phyloP scores from a whole-genome alignment of 1,284 basidiomycete genomes.

The Thecaphora thlaspeos region DNA sequence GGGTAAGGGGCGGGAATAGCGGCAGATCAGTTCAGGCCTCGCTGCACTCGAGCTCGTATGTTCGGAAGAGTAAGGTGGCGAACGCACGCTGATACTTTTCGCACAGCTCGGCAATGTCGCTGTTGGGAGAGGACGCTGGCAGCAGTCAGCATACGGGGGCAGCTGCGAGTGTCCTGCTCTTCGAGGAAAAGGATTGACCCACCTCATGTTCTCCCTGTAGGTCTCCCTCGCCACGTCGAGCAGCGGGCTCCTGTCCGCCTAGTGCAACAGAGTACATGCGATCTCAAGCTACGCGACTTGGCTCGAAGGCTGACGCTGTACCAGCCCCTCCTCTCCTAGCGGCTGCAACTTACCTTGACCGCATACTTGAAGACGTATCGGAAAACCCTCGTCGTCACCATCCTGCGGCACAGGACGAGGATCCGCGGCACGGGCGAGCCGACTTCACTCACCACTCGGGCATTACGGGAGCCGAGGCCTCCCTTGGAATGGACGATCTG shows the following conservation, averaged over 20 bases:
- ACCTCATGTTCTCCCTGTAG: conserved; percentile 74
- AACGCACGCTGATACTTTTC: conserved; percentile 9
- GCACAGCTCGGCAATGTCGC: conserved; percentile 72
- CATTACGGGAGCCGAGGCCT: conserved; percentile 12
- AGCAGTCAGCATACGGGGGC: not conserved
- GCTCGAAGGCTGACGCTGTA: conserved; percentile 71
- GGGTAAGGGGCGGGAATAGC: too few species aligned
- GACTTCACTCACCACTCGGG: conserved; percentile 25
- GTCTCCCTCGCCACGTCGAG: conserved; percentile 90
- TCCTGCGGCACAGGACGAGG: too few species aligned
- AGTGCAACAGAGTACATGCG: too few species aligned
- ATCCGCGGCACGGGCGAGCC: too few species aligned
- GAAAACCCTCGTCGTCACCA: too few species aligned
- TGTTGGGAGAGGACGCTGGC: conserved; percentile 19
- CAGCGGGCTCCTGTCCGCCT: conserved; percentile 72
- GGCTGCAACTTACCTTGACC: conserved; percentile 68
- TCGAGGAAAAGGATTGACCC: too few species aligned
- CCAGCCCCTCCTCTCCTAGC: too few species aligned
- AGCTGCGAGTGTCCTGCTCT: too few species aligned
- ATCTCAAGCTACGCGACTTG: conserved; percentile 62
- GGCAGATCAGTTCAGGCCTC: too few species aligned
- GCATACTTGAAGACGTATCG: conserved; percentile 69
- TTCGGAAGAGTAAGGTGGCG: too few species aligned
- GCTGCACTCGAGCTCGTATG: too few species aligned
- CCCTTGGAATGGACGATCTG: conserved; percentile 58